Conservation (phyloP, 768 basidiomycete species). For the Inosperma sp. region DNA sequence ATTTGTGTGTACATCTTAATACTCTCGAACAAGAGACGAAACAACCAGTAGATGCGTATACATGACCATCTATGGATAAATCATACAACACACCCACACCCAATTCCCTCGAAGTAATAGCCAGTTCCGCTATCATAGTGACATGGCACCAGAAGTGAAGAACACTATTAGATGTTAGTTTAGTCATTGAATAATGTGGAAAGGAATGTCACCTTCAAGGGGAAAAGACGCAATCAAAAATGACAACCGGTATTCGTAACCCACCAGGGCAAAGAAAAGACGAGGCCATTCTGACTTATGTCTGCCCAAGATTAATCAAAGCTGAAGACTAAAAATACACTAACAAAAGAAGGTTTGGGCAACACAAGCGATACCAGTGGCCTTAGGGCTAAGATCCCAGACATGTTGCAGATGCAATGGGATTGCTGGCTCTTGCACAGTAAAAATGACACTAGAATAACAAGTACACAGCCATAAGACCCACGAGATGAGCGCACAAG, state of each 20-base stretch:
- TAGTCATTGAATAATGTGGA: background rate
- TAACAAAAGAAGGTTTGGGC: conserved; percentile 64
- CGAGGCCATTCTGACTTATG: conserved; percentile 47
- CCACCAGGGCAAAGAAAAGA: conserved; percentile 63
- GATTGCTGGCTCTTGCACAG: conserved; percentile 51
- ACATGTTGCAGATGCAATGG: conserved; percentile 49
- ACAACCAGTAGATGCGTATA: conserved; percentile 63
- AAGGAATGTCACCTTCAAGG: conserved; percentile 44
- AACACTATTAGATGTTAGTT: conserved; percentile 41
- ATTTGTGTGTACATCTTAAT: conserved; percentile 58
- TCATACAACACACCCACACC: conserved; percentile 54
- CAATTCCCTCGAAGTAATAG: conserved; percentile 49
- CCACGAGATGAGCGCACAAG: conserved; percentile 43
- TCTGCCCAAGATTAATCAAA: conserved; percentile 49
- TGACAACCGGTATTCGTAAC: conserved; percentile 40
- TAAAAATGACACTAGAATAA: conserved; percentile 41
- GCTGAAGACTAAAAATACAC: conserved; percentile 16
- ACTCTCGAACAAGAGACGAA: conserved; percentile 8
- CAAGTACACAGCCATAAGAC: background rate
- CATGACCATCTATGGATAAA: conserved; percentile 55
- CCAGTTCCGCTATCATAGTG: conserved; percentile 68
- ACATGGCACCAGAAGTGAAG: conserved; percentile 53
- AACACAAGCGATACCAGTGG: conserved; percentile 64
- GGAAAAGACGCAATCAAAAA: conserved; percentile 48
- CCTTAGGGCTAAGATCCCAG: conserved; percentile 45